These are phyloP conservation scores for Camelina hispida DNA, from an alignment of 345 rosid genomes.

Conservation along the genomic window DNA sequence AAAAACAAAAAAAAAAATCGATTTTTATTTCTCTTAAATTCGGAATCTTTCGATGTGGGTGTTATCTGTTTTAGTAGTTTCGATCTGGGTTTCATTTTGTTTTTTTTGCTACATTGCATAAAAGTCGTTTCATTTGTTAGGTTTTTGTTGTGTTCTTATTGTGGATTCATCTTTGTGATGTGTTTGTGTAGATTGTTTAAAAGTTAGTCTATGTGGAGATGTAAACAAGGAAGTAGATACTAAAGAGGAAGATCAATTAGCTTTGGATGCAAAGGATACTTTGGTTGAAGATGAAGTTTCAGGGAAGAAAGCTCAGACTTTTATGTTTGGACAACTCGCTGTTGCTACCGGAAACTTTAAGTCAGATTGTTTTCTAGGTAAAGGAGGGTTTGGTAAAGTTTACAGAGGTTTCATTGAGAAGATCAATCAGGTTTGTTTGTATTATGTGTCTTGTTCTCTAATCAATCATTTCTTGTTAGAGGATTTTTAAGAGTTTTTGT, in stretches of 20 bases:
- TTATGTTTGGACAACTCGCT: constrained; percentile 60
- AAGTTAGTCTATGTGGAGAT: constrained; percentile 45
- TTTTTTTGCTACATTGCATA: constrained; percentile 8
- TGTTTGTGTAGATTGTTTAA: constrained; percentile 33
- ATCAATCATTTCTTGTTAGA: not conserved
- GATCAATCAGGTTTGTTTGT: constrained; percentile 54
- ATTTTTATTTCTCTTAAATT: not conserved
- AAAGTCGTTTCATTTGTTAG: not conserved
- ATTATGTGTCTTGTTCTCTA: not conserved
- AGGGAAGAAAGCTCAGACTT: constrained; percentile 54
- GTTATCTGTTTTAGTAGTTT: not conserved
- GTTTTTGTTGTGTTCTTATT: not conserved
- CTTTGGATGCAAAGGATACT: constrained; percentile 49
- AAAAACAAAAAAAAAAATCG: not conserved
- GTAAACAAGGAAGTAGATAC: constrained; percentile 42
- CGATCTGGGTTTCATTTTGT: constrained; percentile 4
- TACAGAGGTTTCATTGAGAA: constrained; percentile 66
- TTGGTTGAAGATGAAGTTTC: constrained; percentile 51
- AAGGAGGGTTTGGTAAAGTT: constrained; percentile 91
- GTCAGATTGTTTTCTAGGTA: constrained; percentile 67
- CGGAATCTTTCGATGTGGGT: not conserved
- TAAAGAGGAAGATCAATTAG: constrained; percentile 50
- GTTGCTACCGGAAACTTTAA: constrained; percentile 60
- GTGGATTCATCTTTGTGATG: not conserved
- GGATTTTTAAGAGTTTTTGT: not conserved